Percentiles rank a stretch among this genome's conserved stretches.
Conservation (phyloP, 2,329 filamentous ascomycete genomes). For the Cladophialophora psammophila region DNA sequence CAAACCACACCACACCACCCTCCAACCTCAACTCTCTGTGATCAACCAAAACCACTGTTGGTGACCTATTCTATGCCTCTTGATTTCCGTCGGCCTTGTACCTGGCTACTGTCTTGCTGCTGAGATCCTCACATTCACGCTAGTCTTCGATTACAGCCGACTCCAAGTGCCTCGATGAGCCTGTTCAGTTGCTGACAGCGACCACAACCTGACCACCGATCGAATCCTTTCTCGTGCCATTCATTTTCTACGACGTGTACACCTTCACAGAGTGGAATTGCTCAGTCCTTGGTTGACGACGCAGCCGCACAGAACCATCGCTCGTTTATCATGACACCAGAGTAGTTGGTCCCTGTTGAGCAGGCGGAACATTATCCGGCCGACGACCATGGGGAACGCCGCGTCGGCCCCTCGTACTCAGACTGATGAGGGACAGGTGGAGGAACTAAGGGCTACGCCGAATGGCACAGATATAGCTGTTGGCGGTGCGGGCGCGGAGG, state of each 20-base stretch:
- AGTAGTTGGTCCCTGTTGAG: constrained; percentile 24
- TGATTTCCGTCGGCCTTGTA: not conserved
- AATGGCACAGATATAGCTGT: constrained; percentile 10
- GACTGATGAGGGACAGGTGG: constrained; percentile 27
- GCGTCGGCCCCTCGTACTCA: constrained; percentile 24
- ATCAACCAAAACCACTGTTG: constrained; percentile 7
- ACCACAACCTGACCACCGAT: constrained; percentile 4
- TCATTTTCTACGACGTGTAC: not conserved
- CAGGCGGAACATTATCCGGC: constrained; percentile 14
- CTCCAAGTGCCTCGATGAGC: constrained; percentile 24
- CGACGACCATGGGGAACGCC: constrained; percentile 34
- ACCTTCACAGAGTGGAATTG: not conserved
- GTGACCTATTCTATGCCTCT: not conserved
- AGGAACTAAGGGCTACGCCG: constrained; percentile 25
- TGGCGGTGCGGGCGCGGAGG: constrained; percentile 14
- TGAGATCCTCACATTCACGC: not conserved
- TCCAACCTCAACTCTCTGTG: constrained; percentile 4
- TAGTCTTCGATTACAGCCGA: constrained; percentile 1
- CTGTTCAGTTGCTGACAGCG: constrained; percentile 24
- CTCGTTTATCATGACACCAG: constrained; percentile 28
- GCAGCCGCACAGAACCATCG: not conserved
- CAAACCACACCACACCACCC: constrained; percentile 9
- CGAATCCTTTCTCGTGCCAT: not conserved
- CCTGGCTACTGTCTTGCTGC: not conserved
- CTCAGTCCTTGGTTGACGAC: not conserved